Conservation (phyloP, 2,329 filamentous ascomycete species). For the Didymellaceae sp. region DNA sequence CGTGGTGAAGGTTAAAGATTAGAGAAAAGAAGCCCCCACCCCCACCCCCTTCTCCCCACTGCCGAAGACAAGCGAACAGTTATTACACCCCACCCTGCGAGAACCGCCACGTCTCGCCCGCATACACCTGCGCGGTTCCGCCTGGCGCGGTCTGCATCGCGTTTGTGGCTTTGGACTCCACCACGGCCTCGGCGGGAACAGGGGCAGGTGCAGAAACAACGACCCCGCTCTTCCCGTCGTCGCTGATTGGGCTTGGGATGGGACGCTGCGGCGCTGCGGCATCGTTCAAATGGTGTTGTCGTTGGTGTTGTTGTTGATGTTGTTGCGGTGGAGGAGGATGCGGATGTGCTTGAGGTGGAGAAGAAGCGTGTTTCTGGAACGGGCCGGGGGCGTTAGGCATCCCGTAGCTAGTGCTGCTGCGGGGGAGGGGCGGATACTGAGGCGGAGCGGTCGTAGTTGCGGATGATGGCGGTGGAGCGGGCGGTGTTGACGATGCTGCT, state of each 20-base stretch:
- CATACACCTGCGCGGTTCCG: slow-evolving; percentile 27
- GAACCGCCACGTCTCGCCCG: slow-evolving; percentile 46
- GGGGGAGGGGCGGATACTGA: slow-evolving; percentile 25
- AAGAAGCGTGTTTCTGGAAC: slow-evolving; percentile 18
- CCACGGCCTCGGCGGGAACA: too few species aligned
- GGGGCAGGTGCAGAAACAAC: slow-evolving; percentile 7
- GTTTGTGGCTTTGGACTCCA: too few species aligned
- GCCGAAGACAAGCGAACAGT: too few species aligned
- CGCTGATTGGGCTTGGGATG: slow-evolving; percentile 43
- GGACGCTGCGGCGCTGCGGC: slow-evolving; percentile 33
- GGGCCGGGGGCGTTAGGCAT: slow-evolving; percentile 21
- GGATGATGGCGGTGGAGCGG: slow-evolving; percentile 13
- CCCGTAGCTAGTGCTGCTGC: slow-evolving; percentile 23
- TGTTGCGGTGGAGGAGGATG: slow-evolving; percentile 12
- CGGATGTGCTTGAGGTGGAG: slow-evolving; percentile 12
- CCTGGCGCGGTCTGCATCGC: slow-evolving; percentile 9
- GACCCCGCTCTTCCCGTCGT: slow-evolving; percentile 33
- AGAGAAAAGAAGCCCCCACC: too few species aligned
- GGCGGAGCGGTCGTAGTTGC: slow-evolving; percentile 14
- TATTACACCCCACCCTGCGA: neutral
- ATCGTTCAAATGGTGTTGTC: too few species aligned
- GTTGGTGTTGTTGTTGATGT: neutral
- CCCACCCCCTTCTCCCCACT: too few species aligned
- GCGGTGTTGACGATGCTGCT: neutral
- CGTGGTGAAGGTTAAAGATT: too few species aligned